Conservation (phyloP, 345 rosid genomes). For the Lepidium africanum region DNA sequence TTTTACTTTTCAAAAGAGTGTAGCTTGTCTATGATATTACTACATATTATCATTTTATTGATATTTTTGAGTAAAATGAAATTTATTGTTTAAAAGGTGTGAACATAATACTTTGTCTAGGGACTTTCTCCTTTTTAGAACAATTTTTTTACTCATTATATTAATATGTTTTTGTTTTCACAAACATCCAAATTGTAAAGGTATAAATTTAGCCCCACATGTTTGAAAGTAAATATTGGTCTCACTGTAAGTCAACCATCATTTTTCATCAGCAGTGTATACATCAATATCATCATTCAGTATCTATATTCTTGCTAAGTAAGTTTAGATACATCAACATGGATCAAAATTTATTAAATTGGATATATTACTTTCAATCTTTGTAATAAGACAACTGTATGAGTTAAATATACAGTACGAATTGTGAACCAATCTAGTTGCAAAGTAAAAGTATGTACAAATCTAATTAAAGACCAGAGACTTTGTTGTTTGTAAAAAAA, state of each 20-base stretch:
- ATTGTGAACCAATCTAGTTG: slow-evolving; percentile 9
- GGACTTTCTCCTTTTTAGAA: neutral
- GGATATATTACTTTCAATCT: neutral
- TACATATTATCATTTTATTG: neutral
- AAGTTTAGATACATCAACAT: neutral
- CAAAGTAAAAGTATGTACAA: neutral
- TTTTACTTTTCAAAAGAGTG: neutral
- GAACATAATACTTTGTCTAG: neutral
- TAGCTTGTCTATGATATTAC: neutral
- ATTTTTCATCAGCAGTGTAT: neutral
- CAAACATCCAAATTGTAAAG: slow-evolving; percentile 15
- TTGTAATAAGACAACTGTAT: neutral
- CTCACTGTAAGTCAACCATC: slow-evolving; percentile 1
- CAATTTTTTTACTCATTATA: neutral
- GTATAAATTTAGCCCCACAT: slow-evolving; percentile 15
- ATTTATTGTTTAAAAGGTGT: slow-evolving; percentile 1
- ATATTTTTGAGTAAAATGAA: neutral
- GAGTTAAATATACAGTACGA: neutral
- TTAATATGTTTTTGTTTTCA: neutral
- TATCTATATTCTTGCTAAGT: neutral
- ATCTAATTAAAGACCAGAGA: neutral
- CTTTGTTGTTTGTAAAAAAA: neutral
- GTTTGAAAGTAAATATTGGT: neutral
- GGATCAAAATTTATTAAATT: neutral
- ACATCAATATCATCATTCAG: neutral